Evolutionary conservation across 768 basidiomycete species (phyloP), one percentile per base, ranked within the genome.

Genomic region (Lentinula sp.): DNA sequence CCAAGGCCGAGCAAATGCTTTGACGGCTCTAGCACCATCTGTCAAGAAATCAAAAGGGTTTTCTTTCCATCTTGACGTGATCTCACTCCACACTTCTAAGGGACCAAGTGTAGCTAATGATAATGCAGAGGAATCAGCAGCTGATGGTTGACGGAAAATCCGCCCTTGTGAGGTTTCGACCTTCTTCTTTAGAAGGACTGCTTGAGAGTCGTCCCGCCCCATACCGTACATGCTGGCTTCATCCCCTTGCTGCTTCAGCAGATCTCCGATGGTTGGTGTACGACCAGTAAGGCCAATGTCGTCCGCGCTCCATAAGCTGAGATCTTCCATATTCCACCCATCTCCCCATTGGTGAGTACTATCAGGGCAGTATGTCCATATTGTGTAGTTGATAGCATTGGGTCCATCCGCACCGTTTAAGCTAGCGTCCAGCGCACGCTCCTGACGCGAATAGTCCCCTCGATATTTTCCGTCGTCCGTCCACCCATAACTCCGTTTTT

Each of bases 321-420:
- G 71, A 74, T 98, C 96, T 75, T 99, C 96, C 74, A 91, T 84
- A 71, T 98, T 95, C 96, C 95, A 99, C 0, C 87, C 87, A 73
- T 99, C 96, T 13, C 96, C 94, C 92, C 91, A 97, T 68, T 83
- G 77, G 69, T 98, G 93, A 28, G 78, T 79, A 68, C 87, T 87
- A 66, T 96, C 91, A 0, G 90, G 77, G 62, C 89, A 88, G 70
- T 95, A 97, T 37, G 86, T 90, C 95, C 95, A 97, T 8, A 93
- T 75, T 50, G 93, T 94, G 71, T 85, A 96, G 66, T 80, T 92
- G 61, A 95, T 72, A 39, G 72, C 80, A 65, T 93, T 93, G 9
- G 73, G 69, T 0, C 92, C 94, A 70, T 97, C 95, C 23, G 83
- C 79, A 5, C 81, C 90, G 64, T 90, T 88, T 67, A 90, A 71